Evolutionary conservation across 2,329 filamentous ascomycete genomes (phyloP).

Genomic region (Pseudogymnoascus sp.): DNA sequence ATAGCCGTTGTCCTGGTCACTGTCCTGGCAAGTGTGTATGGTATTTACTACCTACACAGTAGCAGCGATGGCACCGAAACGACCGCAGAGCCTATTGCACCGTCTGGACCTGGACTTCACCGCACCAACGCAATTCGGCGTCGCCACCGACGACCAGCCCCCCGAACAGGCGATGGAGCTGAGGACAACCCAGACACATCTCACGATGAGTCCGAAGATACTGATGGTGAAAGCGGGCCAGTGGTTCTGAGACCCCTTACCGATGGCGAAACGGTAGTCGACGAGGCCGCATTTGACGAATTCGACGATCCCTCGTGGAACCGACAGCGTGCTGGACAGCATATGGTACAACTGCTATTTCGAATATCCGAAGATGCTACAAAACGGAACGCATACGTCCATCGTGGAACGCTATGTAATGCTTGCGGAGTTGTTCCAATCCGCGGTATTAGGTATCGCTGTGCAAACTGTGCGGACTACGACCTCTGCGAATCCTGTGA

Average conservation of each 20-base stretch:
- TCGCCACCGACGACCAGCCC: slow-evolving; percentile 28
- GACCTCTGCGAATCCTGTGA: slow-evolving; percentile 95
- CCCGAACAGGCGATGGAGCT: slow-evolving; percentile 28
- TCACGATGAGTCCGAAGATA: slow-evolving; percentile 25
- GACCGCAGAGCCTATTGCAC: neutral
- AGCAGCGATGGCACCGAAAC: slow-evolving; percentile 26
- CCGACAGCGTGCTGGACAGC: slow-evolving; percentile 56
- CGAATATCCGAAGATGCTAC: slow-evolving; percentile 92
- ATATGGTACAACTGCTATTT: slow-evolving; percentile 79
- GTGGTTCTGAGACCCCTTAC: slow-evolving; percentile 23
- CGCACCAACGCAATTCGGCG: slow-evolving; percentile 63
- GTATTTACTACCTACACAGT: slow-evolving; percentile 54
- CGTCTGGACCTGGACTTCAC: slow-evolving; percentile 39
- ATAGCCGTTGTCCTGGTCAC: slow-evolving; percentile 51
- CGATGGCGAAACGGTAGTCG: slow-evolving; percentile 31
- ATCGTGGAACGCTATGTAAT: slow-evolving; percentile 89
- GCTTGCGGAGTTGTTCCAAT: slow-evolving; percentile 83
- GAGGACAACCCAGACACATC: slow-evolving; percentile 37
- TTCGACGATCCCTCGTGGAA: slow-evolving; percentile 23
- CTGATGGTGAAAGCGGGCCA: slow-evolving; percentile 31
- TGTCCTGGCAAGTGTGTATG: slow-evolving; percentile 49
- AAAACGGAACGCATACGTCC: slow-evolving; percentile 79
- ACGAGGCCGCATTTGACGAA: slow-evolving; percentile 23
- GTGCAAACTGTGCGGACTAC: slow-evolving; percentile 91
- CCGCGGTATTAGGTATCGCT: slow-evolving; percentile 85